Conservation (phyloP, 495 filamentous ascomycete genomes). For the Annulohypoxylon bovei region DNA sequence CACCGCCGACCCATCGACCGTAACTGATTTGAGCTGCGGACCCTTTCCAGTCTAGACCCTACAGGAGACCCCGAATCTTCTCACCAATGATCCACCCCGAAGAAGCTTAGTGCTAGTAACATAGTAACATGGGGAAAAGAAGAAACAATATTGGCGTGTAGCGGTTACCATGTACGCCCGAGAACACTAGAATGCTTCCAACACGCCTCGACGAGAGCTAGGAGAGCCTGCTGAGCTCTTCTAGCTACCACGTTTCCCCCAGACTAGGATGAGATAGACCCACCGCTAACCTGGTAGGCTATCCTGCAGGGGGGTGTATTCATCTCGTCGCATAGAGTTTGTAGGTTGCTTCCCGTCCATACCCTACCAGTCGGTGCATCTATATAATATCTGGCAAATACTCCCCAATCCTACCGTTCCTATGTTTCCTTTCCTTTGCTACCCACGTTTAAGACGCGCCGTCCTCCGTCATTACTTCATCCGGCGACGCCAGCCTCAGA, state of each 20-base stretch:
- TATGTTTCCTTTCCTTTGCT: slow-evolving; percentile 30
- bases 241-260: slow-evolving; percentile 40
- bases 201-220: slow-evolving; percentile 3
- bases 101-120: slow-evolving; percentile 23
- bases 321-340: slow-evolving; percentile 25
- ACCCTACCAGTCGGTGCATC: slow-evolving; percentile 29
- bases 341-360: slow-evolving; percentile 32
- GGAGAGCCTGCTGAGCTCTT: slow-evolving; percentile 6
- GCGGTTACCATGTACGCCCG: slow-evolving; percentile 33
- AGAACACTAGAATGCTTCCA: slow-evolving; percentile 9
- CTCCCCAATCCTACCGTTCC: slow-evolving; percentile 35
- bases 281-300: slow-evolving; percentile 22
- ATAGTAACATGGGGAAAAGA: neutral
- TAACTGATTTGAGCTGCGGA: slow-evolving; percentile 36
- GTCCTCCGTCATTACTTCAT: slow-evolving; percentile 27
- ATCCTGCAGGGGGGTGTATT: slow-evolving; percentile 30
- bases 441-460: slow-evolving; percentile 30
- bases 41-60: slow-evolving; percentile 43
- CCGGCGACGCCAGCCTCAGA: slow-evolving; percentile 27
- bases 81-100: slow-evolving; percentile 31
- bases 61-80: slow-evolving; percentile 41
- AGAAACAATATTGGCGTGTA: slow-evolving; percentile 22
- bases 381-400: slow-evolving; percentile 43
- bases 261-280: slow-evolving; percentile 18
- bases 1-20: slow-evolving; percentile 33